Percentiles rank a stretch among this genome's conserved stretches.
Evolutionary conservation across 371 early-diverging fungal genomes (phyloP).

Genomic region (Rhizopus sp.): DNA sequence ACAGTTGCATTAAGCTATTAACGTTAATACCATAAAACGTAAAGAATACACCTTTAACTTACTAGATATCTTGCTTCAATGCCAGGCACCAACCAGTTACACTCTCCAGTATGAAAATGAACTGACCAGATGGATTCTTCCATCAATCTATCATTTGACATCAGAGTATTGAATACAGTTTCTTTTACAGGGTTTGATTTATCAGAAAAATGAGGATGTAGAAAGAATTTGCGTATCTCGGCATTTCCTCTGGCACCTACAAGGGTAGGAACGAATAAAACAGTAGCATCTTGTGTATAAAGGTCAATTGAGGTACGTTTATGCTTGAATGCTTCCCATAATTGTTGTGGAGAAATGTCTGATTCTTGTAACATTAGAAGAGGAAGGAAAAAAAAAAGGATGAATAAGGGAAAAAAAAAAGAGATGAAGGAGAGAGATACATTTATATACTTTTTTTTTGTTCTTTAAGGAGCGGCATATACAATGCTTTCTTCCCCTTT

Average conservation of each 20-base stretch:
- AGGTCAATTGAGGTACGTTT: slow-evolving; percentile 37
- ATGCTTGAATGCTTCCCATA: slow-evolving; percentile 38
- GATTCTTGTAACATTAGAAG: not conserved
- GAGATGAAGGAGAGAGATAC: not conserved
- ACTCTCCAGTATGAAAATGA: slow-evolving; percentile 37
- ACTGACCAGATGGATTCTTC: slow-evolving; percentile 49
- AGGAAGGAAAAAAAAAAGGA: slow-evolving; percentile 12
- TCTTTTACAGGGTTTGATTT: slow-evolving; percentile 34
- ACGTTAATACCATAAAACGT: not conserved
- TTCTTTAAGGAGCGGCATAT: not conserved
- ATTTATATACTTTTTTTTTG: slow-evolving; percentile 2
- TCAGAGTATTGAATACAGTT: slow-evolving; percentile 35
- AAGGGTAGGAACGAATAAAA: slow-evolving; percentile 46
- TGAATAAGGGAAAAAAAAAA: slow-evolving; percentile 9
- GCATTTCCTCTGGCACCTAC: slow-evolving; percentile 38
- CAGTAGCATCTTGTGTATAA: slow-evolving; percentile 38
- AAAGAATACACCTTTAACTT: slow-evolving; percentile 4
- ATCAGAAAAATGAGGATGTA: slow-evolving; percentile 34
- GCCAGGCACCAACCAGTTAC: slow-evolving; percentile 44
- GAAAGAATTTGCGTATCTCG: slow-evolving; percentile 37
- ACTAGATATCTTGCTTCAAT: slow-evolving; percentile 26
- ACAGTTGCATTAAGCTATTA: slow-evolving; percentile 37
- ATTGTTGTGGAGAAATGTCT: slow-evolving; percentile 3
- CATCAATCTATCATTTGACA: slow-evolving; percentile 26
- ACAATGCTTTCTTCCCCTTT: too few relatives aligned